Conservation (phyloP, 805 yeast species). For the Zygosaccharomyces lentus region DNA sequence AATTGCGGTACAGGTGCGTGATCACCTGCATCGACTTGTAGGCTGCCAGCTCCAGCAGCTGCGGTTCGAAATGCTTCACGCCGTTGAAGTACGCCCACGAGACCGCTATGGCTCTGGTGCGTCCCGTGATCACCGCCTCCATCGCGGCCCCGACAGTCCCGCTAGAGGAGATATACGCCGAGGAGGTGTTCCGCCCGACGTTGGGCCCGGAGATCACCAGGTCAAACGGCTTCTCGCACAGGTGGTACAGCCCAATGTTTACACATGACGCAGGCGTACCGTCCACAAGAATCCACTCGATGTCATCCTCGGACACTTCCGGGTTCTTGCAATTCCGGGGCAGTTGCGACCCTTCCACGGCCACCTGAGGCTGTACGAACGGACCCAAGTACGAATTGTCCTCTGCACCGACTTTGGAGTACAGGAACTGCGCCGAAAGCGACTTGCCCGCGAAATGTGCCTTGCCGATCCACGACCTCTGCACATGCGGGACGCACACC, state of each 20-base stretch:
- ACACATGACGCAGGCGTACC: constrained; percentile 97
- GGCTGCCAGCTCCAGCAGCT: constrained; percentile 60
- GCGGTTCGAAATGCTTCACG: constrained; percentile 45
- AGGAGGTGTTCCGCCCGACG: constrained; percentile 88
- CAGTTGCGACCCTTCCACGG: constrained; percentile 28
- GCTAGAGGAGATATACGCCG: constrained; percentile 81
- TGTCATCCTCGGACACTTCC: constrained; percentile 35
- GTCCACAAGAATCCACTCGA: constrained; percentile 83
- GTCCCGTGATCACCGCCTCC: constrained; percentile 77
- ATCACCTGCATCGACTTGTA: constrained; percentile 61
- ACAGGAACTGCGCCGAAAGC: constrained; percentile 58
- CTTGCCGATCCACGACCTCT: constrained; percentile 95
- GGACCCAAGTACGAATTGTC: constrained; percentile 66
- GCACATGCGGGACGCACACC: constrained; percentile 75
- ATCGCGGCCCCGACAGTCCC: constrained; percentile 97
- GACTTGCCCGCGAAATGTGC: constrained; percentile 86
- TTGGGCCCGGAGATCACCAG: constrained; percentile 93
- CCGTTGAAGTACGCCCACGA: constrained; percentile 73
- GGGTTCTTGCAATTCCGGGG: constrained; percentile 21
- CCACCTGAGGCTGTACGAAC: constrained; percentile 47
- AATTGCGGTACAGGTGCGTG: constrained; percentile 50
- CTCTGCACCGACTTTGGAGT: constrained; percentile 44
- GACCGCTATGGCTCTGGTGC: constrained; percentile 66
- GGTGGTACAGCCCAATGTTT: constrained; percentile 79
- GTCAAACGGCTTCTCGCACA: constrained; percentile 59